Evolutionary conservation across 2,329 filamentous ascomycete genomes (phyloP).

Genomic region (Eutypa lata): DNA sequence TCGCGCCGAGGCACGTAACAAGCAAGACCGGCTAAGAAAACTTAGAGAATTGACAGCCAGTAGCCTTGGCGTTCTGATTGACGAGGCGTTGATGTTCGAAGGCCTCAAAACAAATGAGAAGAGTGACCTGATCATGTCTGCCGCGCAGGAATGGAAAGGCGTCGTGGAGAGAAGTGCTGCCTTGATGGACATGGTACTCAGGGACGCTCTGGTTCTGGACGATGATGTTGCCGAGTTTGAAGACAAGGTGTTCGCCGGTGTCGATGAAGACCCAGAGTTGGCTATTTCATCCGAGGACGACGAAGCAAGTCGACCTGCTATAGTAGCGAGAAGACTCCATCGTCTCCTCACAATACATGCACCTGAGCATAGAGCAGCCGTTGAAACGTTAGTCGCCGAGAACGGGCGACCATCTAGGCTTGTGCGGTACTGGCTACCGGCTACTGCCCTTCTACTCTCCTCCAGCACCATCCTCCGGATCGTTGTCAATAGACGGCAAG

Average conservation of each 20-base stretch:
- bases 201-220: slow-evolving; percentile 64
- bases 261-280: slow-evolving; percentile 59
- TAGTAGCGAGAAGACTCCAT: slow-evolving; percentile 65
- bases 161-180: slow-evolving; percentile 77
- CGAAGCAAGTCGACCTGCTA: slow-evolving; percentile 47
- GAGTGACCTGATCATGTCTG: slow-evolving; percentile 41
- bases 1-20: slow-evolving; percentile 70
- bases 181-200: slow-evolving; percentile 81
- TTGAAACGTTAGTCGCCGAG: slow-evolving; percentile 51
- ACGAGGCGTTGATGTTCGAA: slow-evolving; percentile 74
- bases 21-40: slow-evolving; percentile 67
- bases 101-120: slow-evolving; percentile 54
- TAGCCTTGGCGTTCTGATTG: slow-evolving; percentile 81
- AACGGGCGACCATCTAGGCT: slow-evolving; percentile 74
- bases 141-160: slow-evolving; percentile 58
- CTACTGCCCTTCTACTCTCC: slow-evolving; percentile 68
- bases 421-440: slow-evolving; percentile 86
- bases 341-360: slow-evolving; percentile 67
- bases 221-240: slow-evolving; percentile 62
- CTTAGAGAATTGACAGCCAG: slow-evolving; percentile 80
- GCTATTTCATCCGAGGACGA: slow-evolving; percentile 50
- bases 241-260: slow-evolving; percentile 60
- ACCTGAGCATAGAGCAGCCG: slow-evolving; percentile 60
- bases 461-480: slow-evolving; percentile 84
- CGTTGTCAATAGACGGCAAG: slow-evolving; percentile 68